These are phyloP conservation scores for Oryza meridionalis DNA, from an alignment of 176 grass and related monocot genomes.

Conservation along the genomic window DNA sequence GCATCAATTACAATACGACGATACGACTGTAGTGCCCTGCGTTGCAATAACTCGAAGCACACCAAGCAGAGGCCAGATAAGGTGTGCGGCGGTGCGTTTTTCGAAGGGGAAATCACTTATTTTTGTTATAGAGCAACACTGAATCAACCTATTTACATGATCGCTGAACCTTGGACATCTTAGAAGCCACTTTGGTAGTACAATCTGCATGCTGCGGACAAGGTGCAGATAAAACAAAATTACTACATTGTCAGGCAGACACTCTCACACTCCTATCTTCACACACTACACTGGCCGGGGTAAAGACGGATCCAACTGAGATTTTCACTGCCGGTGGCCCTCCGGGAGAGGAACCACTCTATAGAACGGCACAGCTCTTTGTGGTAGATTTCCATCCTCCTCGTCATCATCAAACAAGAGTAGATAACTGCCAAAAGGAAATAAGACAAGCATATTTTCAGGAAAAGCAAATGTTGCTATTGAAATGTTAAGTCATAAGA, in stretches of 20 bases:
- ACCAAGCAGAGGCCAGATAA: not conserved
- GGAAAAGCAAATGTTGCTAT: not conserved
- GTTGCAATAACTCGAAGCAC: not conserved
- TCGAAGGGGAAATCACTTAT: not conserved
- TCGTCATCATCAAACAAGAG: slow-evolving; percentile 96
- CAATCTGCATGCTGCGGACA: not conserved
- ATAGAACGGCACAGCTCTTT: slow-evolving; percentile 84
- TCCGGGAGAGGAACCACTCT: slow-evolving; percentile 87
- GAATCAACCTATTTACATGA: not conserved
- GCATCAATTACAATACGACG: not conserved
- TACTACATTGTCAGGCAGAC: not conserved
- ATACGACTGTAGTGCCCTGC: not conserved
- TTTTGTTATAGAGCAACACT: not conserved
- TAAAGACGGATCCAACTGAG: not conserved
- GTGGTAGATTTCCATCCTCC: slow-evolving; percentile 86
- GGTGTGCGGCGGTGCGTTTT: no score
- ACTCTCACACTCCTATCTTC: not conserved
- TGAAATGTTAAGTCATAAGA: slow-evolving; percentile 3
- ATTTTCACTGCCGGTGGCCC: slow-evolving; percentile 72
- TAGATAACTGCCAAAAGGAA: slow-evolving; percentile 61
- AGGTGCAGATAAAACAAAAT: slow-evolving; percentile 13
- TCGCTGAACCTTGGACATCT: not conserved
- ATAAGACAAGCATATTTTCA: slow-evolving; percentile 2
- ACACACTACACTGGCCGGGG: not conserved
- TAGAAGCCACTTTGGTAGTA: not conserved